Conservation (phyloP, 1,284 basidiomycete genomes). For the Schizophyllum commune region DNA sequence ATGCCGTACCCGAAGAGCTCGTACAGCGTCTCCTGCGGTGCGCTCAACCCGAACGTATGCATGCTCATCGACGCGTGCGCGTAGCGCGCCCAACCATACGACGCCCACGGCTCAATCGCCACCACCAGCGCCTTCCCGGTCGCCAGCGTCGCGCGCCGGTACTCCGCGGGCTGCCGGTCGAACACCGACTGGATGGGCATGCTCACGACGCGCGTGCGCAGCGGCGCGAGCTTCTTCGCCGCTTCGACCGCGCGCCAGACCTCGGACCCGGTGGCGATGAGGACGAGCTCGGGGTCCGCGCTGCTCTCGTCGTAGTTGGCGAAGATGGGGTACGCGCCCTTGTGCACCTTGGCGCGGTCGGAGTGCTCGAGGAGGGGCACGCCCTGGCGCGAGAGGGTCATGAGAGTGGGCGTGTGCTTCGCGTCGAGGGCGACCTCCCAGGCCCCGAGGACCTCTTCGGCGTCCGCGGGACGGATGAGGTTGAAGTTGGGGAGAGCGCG, state of each 20-base stretch:
- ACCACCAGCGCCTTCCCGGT: constrained; percentile 28
- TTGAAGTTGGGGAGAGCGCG: constrained; percentile 64
- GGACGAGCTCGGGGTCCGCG: constrained; percentile 44
- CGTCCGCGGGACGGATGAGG: constrained; percentile 28
- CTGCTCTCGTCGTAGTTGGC: constrained; percentile 30
- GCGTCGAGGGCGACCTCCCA: constrained; percentile 55
- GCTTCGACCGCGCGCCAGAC: constrained; percentile 59
- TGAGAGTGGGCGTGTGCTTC: constrained; percentile 58
- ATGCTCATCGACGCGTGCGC: constrained; percentile 13
- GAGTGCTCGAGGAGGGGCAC: constrained; percentile 67
- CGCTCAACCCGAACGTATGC: constrained; percentile 12
- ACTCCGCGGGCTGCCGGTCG: constrained; percentile 54
- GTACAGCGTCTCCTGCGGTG: constrained; percentile 10
- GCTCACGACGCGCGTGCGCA: constrained; percentile 58
- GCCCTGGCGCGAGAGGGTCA: constrained; percentile 58
- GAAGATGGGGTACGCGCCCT: constrained; percentile 52
- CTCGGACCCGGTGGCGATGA: constrained; percentile 66
- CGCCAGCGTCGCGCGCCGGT: constrained; percentile 51
- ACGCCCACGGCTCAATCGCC: constrained; percentile 11
- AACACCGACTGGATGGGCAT: constrained; percentile 66
- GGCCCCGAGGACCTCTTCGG: constrained; percentile 9
- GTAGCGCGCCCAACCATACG: constrained; percentile 13
- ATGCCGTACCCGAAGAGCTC: constrained; percentile 14
- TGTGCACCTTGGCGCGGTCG: constrained; percentile 28
- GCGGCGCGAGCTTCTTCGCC: constrained; percentile 32